Base-by-base conservation (phyloP, 768 basidiomycete species). In the Leccinum olivaceopallidum region DNA sequence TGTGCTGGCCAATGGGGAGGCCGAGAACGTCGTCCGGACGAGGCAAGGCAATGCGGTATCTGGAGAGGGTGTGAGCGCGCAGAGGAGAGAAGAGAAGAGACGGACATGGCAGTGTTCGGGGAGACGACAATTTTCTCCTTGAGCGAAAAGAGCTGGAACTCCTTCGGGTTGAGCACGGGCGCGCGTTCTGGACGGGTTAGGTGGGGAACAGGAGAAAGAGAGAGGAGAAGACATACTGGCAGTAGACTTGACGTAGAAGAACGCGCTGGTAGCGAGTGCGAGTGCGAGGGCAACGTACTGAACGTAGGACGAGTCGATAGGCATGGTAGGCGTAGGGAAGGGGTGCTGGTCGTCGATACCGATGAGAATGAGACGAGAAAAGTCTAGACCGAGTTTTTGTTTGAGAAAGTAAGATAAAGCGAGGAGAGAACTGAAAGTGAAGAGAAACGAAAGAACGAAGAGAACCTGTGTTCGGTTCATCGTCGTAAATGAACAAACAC, bases 1-100 rank as follows among this genome's bases (percentile, higher is more conserved):
- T 93, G 81, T 99, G 97, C 78, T 98, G 94, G 55, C 97, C 97
- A 64, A 94, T 88, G 60, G 97, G 97, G 4, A 99, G 88, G 59
- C 96, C 96, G 16, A 99, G 88, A 55, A 89, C 79, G 71, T 92
- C 90, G 36, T 85, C 82, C 9, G 83, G 69, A 63, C 82, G 80
- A 36, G 93, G 92, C 18, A 98, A 83, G 24, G 82, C 86, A 76
- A 97, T 97, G 60, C 94, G 94, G 81, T 98, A 98, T 67, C 95
- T 97, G 69, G 48, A 42, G 56, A 49, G 50, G 12, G 53, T 20
- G 18, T 37, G 53, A 57, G n/a, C 10, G 24, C 2, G 30, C 16
- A 14, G 6, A 4, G 26, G 47, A 12, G 4, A 16, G 55, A 20
- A 10, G 28, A 13, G 30, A 42, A 56, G 53, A 20, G 44, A 74